phyloP scores from a whole-genome alignment of 2,329 filamentous ascomycete genomes.

The Dactylonectria macrodidyma region DNA sequence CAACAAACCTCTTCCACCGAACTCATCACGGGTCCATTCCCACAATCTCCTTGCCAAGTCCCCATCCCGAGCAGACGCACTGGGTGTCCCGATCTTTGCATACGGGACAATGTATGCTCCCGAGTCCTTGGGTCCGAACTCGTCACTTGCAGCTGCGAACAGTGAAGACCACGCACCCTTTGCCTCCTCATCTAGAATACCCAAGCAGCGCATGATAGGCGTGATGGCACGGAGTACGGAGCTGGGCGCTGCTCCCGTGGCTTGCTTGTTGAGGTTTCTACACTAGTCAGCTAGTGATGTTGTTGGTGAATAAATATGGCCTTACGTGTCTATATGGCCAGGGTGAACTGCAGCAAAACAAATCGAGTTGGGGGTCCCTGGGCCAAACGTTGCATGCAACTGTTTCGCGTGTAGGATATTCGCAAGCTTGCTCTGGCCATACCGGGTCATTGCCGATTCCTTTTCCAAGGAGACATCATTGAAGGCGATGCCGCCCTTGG shows the following conservation, averaged over 20 bases:
- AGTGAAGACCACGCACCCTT: slow-evolving; percentile 44
- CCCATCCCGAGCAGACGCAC: slow-evolving; percentile 32
- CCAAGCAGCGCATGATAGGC: slow-evolving; percentile 36
- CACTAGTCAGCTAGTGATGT: no score
- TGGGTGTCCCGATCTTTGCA: slow-evolving; percentile 41
- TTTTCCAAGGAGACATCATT: slow-evolving; percentile 31
- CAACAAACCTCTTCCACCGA: slow-evolving; percentile 29
- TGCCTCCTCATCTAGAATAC: slow-evolving; percentile 37
- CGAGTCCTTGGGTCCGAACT: slow-evolving; percentile 34
- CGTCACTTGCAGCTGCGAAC: slow-evolving; percentile 38
- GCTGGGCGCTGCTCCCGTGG: slow-evolving; percentile 29
- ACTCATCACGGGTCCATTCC: slow-evolving; percentile 33
- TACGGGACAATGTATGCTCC: slow-evolving; percentile 43
- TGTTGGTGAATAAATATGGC: no score
- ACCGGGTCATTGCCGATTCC: slow-evolving; percentile 16
- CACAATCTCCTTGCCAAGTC: slow-evolving; percentile 34
- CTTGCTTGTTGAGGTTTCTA: slow-evolving; percentile 38
- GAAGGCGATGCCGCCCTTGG: slow-evolving; percentile 39
- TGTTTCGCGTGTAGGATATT: slow-evolving; percentile 30
- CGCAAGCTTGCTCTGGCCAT: slow-evolving; percentile 27
- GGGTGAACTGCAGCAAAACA: not conserved
- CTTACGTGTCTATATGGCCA: not conserved
- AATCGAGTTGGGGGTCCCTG: not conserved
- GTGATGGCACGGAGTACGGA: slow-evolving; percentile 32
- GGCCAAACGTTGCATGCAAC: slow-evolving; percentile 2